These are phyloP conservation scores for Aspergillus candidus DNA, from an alignment of 2,329 filamentous ascomycete genomes.

Conservation along the genomic window DNA sequence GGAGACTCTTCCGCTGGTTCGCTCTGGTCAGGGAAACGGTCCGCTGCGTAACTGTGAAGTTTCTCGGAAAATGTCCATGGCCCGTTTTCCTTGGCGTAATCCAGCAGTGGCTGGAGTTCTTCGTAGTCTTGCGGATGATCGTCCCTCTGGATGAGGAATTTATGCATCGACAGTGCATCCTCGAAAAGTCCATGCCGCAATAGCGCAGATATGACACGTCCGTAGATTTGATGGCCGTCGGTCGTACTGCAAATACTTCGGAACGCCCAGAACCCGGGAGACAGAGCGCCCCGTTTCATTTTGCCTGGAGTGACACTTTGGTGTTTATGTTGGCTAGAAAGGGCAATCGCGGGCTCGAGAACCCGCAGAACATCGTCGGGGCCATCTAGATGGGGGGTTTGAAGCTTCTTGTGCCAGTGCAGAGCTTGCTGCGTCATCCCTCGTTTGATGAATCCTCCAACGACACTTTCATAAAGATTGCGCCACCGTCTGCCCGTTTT, in stretches of 20 bases:
- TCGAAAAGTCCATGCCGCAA: conserved; percentile 32
- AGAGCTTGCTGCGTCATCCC: conserved; percentile 27
- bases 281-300: conserved; percentile 7
- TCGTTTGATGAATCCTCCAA: conserved; percentile 30
- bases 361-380: conserved; percentile 27
- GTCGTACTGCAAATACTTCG: conserved; percentile 37
- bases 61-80: conserved; percentile 18
- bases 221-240: conserved; percentile 39
- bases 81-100: conserved; percentile 32
- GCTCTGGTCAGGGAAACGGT: conserved; percentile 11
- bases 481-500: conserved; percentile 34
- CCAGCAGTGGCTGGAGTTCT: conserved; percentile 37
- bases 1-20: conserved; percentile 1
- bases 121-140: conserved; percentile 39
- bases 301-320: conserved; percentile 9
- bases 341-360: conserved; percentile 22
- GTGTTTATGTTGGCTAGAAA: conserved; percentile 15
- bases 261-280: conserved; percentile 30
- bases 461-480: conserved; percentile 33
- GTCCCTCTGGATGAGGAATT: conserved; percentile 34
- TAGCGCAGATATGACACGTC: conserved; percentile 36
- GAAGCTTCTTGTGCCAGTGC: conserved; percentile 35
- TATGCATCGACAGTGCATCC: conserved; percentile 43
- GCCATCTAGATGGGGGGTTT: conserved; percentile 24
- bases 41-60: conserved; percentile 17